Base-by-base conservation (phyloP, 2,329 filamentous ascomycete species). In the Grosmannia serpens region DNA sequence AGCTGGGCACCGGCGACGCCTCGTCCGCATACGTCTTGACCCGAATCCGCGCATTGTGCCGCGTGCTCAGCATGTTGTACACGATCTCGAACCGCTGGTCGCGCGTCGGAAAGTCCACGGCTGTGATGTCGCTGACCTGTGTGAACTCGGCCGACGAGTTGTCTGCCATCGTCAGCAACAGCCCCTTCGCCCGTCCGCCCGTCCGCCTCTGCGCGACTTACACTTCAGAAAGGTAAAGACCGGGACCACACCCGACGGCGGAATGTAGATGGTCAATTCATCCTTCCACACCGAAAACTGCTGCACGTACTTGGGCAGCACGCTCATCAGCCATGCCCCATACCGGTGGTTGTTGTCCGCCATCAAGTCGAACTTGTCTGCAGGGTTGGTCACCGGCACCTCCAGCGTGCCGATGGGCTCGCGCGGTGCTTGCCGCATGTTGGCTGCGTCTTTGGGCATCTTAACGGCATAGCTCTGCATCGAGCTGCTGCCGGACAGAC, bases 231-330 rank as follows among this genome's bases (percentile, higher is more conserved):
- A 99, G 62, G 82, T 84, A 74, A 99, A 91, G 67, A 95, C 88
- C 46, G 94, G 94, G 65, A 96, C 83, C 66, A 97, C 85, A 65
- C 90, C 94, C 44, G 88, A 77, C 1, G 94, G 94, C 53, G 89
- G 80, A 69, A 97, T 94, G 75, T 95, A 92, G 72, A 96, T 89
- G 67, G 88, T 91, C 70, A 99, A 84, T 75, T 99, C 94, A 71
- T 99, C 94, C 78, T 99, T 99, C 94, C 94, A 99, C 58, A 99
- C 92, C 15, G 91, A 95, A 78, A 97, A 97, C 77, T 99, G 94
- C 78, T 99, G 95, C 67, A 99, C 84, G 75, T 96, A 96, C 80
- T 96, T 97, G 67, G 94, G 95, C 69, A 99, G 76, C 74, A 89
- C 95, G 65, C 91, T 91, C 84, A 99, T 92, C 69, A 99, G 77